Conservation (phyloP, 23 red algal genomes). For the Gracilaria vermiculophylla region DNA sequence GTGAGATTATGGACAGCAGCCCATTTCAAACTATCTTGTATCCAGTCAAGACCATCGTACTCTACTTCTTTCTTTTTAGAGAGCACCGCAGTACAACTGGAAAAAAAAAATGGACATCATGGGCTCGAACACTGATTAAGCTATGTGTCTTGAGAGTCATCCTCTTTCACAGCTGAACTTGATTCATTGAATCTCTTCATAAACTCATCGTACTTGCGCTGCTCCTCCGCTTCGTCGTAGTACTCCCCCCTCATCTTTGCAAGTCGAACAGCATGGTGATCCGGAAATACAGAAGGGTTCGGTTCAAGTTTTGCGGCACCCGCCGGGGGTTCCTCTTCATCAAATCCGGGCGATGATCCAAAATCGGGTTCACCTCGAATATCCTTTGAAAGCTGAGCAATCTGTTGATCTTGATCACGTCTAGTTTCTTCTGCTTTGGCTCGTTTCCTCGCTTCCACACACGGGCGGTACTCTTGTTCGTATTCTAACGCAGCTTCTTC, state of each 20-base stretch:
- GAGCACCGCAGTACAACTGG: too few relatives aligned
- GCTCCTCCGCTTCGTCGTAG: not conserved
- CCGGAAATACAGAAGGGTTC: not conserved
- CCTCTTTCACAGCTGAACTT: not conserved
- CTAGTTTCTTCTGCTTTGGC: conserved; percentile 2
- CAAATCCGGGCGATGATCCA: not conserved
- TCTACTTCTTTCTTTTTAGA: too few relatives aligned
- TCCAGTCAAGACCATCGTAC: too few relatives aligned
- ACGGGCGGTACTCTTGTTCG: conserved; percentile 68
- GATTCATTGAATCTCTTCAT: not conserved
- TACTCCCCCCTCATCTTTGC: conserved; percentile 3
- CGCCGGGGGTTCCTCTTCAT: not conserved
- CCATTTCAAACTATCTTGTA: too few relatives aligned
- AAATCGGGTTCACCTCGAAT: conserved; percentile 34
- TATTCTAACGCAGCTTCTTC: conserved; percentile 64
- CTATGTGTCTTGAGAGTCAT: not conserved
- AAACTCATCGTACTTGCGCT: conserved; percentile 12
- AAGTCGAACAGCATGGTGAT: not conserved
- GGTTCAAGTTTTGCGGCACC: not conserved
- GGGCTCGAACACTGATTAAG: not conserved
- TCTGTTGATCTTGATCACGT: conserved; percentile 16
- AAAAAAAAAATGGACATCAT: too few relatives aligned
- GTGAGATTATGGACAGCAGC: too few relatives aligned
- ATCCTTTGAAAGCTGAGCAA: conserved; percentile 25
- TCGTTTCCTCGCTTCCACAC: conserved; percentile 23